Evolutionary conservation across 106 monocot species (phyloP).

Genomic region (Acorus calamus): DNA sequence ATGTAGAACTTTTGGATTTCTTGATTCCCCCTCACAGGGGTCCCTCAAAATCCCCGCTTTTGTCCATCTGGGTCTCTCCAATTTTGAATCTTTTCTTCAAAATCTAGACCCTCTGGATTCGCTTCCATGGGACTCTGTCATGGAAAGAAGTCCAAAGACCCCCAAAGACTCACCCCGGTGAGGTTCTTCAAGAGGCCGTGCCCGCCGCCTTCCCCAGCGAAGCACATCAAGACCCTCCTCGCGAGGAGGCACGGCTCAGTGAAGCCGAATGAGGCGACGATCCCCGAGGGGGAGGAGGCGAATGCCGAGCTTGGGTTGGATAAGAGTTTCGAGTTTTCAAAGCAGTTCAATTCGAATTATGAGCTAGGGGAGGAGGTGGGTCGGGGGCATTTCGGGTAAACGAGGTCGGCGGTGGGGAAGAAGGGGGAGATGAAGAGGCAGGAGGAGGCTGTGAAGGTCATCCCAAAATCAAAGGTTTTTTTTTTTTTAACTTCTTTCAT

Average conservation of each 20-base stretch:
- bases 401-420: constrained; percentile 5
- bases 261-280: constrained; percentile 14
- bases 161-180: constrained; percentile 31
- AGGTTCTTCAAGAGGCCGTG: constrained; percentile 56
- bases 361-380: constrained; percentile 18
- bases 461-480: constrained; percentile 13
- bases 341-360: constrained; percentile 15
- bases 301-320: constrained; percentile 23
- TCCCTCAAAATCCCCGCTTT: background rate
- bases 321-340: constrained; percentile 35
- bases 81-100: background rate
- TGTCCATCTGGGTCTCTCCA: background rate
- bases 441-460: constrained; percentile 17
- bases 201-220: constrained; percentile 46
- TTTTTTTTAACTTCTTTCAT: background rate
- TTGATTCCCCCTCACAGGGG: no score
- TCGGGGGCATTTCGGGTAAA: constrained; percentile 15
- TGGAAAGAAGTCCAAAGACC: constrained; percentile 21
- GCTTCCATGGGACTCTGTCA: constrained; percentile 41
- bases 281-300: constrained; percentile 14
- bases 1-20: no score
- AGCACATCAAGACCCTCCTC: constrained; percentile 38
- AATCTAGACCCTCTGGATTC: no score
- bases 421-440: constrained; percentile 13
- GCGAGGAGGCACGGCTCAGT: constrained; percentile 23